Base-by-base conservation (phyloP, 371 early-diverging fungal genomes). In the Mucor sp. region DNA sequence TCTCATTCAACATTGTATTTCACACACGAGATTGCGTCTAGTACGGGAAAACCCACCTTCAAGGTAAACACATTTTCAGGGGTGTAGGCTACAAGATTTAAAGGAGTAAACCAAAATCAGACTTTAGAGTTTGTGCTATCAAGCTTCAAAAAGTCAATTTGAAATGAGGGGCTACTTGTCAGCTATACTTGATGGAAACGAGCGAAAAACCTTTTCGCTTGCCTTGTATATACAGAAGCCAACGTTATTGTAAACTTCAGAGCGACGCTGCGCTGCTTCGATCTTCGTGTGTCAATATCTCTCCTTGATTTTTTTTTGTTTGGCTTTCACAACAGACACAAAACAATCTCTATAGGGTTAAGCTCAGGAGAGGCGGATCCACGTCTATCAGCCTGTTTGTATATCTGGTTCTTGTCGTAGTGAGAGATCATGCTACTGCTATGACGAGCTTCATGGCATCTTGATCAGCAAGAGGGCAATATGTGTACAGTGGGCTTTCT, bases 41-140 rank as follows among this genome's bases (percentile, higher is more conserved):
- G 35, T 35, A 48, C 48, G 30, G 30, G 30, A 48, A 48, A 48
- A 48, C 21, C 48, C 48, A 48, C 48, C 23, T 48, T 48, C 48
- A 48, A 48, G 21, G 48, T 48, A 37, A 37, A 58, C 39, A 37
- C 33, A 37, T 35, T 58, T 35, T 58, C 27, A 58, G 59, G 59
- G 56, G 56, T 27, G 6, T 15, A 28, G 11, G 6, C 25, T 3
- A 7, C 47, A 47, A 27, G n/a, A 56, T 56, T 56, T 56, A 30
- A 56, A 56, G 56, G 56, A 56, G 56, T 21, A 48, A 48, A 23
- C 7, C 23, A 23, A 48, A 43, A 48, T 9, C 48, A 48, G 48
- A 23, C 48, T 48, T 48, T 48, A 9, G 9, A 48, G 19, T 4
- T 48, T 21, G 23, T 21, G 8, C 21, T 19, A n/a, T 19, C 2